Conservation (phyloP, 345 rosid species). For the Lumnitzera racemosa region DNA sequence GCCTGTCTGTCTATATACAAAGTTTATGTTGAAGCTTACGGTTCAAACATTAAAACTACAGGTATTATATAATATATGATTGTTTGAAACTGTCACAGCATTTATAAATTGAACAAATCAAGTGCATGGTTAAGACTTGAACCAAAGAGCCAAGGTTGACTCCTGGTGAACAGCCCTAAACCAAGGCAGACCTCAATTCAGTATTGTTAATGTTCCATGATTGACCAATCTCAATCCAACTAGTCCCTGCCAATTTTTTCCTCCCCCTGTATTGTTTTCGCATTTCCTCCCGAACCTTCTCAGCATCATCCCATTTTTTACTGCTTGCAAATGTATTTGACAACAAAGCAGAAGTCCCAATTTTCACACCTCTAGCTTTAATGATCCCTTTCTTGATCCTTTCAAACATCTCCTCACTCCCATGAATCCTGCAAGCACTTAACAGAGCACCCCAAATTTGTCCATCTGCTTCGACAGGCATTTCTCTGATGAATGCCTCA, state of each 20-base stretch:
- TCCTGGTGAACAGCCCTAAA: too few species aligned
- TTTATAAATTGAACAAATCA: too few species aligned
- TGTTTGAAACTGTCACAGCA: too few species aligned
- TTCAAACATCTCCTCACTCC: slow-evolving; percentile 12
- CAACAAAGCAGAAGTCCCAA: slow-evolving; percentile 18
- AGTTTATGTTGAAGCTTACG: not conserved
- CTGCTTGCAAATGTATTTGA: slow-evolving; percentile 17
- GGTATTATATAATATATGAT: too few species aligned
- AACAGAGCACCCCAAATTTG: slow-evolving; percentile 18
- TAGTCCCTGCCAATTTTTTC: slow-evolving; percentile 21
- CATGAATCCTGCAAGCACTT: slow-evolving; percentile 20
- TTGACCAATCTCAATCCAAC: slow-evolving; percentile 15
- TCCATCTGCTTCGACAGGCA: slow-evolving; percentile 13
- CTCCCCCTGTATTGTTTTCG: slow-evolving; percentile 10
- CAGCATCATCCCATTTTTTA: slow-evolving; percentile 19
- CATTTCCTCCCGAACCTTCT: slow-evolving; percentile 6
- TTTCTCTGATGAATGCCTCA: slow-evolving; percentile 21
- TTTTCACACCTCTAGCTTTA: slow-evolving; percentile 2
- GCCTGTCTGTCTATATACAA: not conserved
- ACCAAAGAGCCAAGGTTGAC: too few species aligned
- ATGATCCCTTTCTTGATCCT: slow-evolving; percentile 8
- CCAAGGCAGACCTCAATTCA: too few species aligned
- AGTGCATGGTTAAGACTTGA: too few species aligned
- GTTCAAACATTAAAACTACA: too few species aligned
- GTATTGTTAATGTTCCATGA: not conserved